Base-by-base conservation (phyloP, 148 eudicot species). In the Chenopodium suecicum region DNA sequence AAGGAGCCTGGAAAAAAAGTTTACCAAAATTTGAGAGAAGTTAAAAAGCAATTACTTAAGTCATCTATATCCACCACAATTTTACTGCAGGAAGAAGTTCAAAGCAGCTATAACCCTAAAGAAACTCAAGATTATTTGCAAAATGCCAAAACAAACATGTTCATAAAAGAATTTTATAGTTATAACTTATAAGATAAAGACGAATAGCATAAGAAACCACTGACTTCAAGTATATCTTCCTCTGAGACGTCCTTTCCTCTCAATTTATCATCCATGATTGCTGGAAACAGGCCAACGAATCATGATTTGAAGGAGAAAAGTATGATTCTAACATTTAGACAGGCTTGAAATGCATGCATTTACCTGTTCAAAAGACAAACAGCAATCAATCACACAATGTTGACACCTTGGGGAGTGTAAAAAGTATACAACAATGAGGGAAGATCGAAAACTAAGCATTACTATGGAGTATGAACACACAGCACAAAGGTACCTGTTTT, bases 181-280 rank as follows among this genome's bases (percentile, higher is more conserved):
- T 46, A 79, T 46, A 73, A 72, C 63, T 8, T 32, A 79, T 46
- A 73, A 80, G 68, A 54, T 66, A 64, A 80, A 80, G 67, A 74
- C 64, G 5, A 23, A 46, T 52, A 76, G 73, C 31, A 70, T 68
- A 73, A 73, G 56, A 78, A 77, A 69, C 74, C 86, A 95, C 98
- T 89, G 70, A 95, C 98, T 86, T 91, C 90, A 86, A 95, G 85
- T 86, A 95, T 89, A 87, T 90, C 92, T 83, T 90, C 94, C 72
- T 86, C 90, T 60, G 91, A 90, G 50, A 95, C 89, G 91, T 94
- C 99, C 84, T 88, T 86, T 83, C 99, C 99, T 27, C 84, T 81
- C 90, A 94, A 78, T 88, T 91, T 90, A 79, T 87, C 87, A 86
- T 95, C 98, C 92, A 90, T 82, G 83, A 95, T 94, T 84, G 91